Base-by-base conservation (phyloP, 2,329 filamentous ascomycete species). In the Xylariaceae sp. region DNA sequence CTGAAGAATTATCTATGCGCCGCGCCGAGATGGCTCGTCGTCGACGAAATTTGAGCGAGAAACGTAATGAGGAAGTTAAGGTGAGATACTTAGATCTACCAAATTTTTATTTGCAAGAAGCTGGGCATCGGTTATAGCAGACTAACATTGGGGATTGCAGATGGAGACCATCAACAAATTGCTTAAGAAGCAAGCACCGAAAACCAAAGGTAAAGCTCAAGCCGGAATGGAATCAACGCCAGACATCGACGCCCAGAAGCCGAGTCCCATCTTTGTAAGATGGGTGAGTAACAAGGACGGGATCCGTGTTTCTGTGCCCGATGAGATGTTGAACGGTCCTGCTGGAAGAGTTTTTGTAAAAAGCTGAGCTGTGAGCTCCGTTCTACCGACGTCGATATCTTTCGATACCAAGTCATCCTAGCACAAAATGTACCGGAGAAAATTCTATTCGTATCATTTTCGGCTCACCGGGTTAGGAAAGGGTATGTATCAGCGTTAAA, bases 141-240 rank as follows among this genome's bases (percentile, higher is more conserved):
- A 7, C 41, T 66, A 50, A 66, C 53, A 40, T 6, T 14, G 11
- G 14, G 14, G 33, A 45, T 56, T 21, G 56, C 65, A 93, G 90
- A 91, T 92, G 84, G 91, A 94, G 79, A 95, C 91, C 0, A 94
- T 95, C 82, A 93, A 95, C 79, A 92, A 93, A 68, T 85, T 95
- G 2, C 85, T 95, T 49, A 92, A 92, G 74, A 92, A 93, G 71
- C 91, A 93, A 72, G 89, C 90, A 1, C 88, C 90, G 21, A 93
- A 94, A 74, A 85, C 85, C 54, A 88, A 83, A 63, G 78, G 80
- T 62, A 84, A 82, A 64, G 80, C 73, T 28, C 55, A 77, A 64
- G 49, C 74, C 67, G 77, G 66, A 52, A 82, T 79, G 29, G 81
- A 81, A 9, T 80, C 78, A 8, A 77, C 76, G 2, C 78, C 79